Base-by-base conservation (phyloP, 148 eudicot genomes). In the Pouteria glomerata region DNA sequence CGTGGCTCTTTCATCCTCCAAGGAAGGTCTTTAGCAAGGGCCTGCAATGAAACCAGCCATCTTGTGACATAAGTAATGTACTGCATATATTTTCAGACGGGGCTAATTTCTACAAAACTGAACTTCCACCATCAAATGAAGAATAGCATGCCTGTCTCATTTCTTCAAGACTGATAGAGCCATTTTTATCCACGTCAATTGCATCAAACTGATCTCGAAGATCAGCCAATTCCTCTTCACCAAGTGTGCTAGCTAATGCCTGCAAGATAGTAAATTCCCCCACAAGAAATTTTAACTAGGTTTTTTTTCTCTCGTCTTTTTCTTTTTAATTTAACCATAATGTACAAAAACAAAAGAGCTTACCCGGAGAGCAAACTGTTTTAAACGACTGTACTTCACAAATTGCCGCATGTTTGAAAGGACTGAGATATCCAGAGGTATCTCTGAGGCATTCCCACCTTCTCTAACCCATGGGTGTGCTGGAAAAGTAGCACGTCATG, bases 391-490 rank as follows among this genome's bases (percentile, higher is more conserved):
- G 76, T 87, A 94, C 80, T 86, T 94, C 52, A 94, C 97, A 77
- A 94, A 94, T 66, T 91, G 90, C 53, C 98, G 86, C 91, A 94
- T 87, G 81, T 94, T 91, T 69, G 77, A 77, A 63, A 94, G 81
- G 72, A 94, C 98, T 55, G 96, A 94, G 63, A 94, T 94, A 74
- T 94, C 98, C n/a, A 94, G 69, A 65, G 98, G 97, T 74, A 94
- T 94, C 75, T 91, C 98, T 11, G 81, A 87, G 57, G 98, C 98
- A 77, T 81, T 77, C 73, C 98, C 98, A 42, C 96, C 98, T 85
- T 94, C 98, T 82, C 98, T 80, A 68, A 94, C 98, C 98, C 98
- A 94, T 73, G 89, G 91, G 69, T 94, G 97, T 76, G 97, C 98
- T 94, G 92, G 14, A 74, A 60, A 72, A 33, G 65, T 7, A 68